Evolutionary conservation across 768 basidiomycete species (phyloP), one percentile per base, ranked within the genome.

Genomic region (Mycena haematopus): DNA sequence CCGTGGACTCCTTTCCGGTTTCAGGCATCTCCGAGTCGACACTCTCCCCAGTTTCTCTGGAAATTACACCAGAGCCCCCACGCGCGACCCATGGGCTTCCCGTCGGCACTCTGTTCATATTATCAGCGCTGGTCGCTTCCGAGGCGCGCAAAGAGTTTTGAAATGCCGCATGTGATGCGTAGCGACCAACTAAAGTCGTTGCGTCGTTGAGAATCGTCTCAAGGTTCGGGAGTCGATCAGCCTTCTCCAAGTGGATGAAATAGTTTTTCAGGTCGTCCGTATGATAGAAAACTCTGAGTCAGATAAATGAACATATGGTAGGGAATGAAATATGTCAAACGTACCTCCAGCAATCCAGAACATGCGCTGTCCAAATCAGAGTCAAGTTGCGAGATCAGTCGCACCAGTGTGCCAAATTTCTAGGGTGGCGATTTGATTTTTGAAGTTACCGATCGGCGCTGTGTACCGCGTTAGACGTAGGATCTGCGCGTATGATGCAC

Each of bases 311-410:
- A 29, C 15, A 8, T 33, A 33, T 25, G 13, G 22, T 17, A 24
- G 52, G 5, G 52, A n/a, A 15, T 47, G 27, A 24, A 47, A 35
- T 21, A 62, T 68, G n/a, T n/a, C n/a, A n/a, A n/a, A n/a, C n/a
- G n/a, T 58, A 75, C 75, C 72, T 24, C 75, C 75, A 77, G 49
- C 76, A 77, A 45, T 78, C 74, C 4, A 77, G 68, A 22, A 77
- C 73, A 6, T 72, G 70, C 4, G 58, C 69, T 4, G 7, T 38
- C 58, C 51, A 60, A 22, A 58, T 42, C 21, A 52, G 0, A 0
- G 25, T 44, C n/a, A 51, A n/a, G 22, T 31, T 58, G 6, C 58
- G 40, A 64, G 24, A 14, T 58, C 58, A 13, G 62, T 64, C 9
- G 57, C 49, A 15, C 57, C 33, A 2, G 45, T 59, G 22, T 64